Base-by-base conservation (phyloP, 2,329 filamentous ascomycete genomes). In the Drechslerella dactyloides region DNA sequence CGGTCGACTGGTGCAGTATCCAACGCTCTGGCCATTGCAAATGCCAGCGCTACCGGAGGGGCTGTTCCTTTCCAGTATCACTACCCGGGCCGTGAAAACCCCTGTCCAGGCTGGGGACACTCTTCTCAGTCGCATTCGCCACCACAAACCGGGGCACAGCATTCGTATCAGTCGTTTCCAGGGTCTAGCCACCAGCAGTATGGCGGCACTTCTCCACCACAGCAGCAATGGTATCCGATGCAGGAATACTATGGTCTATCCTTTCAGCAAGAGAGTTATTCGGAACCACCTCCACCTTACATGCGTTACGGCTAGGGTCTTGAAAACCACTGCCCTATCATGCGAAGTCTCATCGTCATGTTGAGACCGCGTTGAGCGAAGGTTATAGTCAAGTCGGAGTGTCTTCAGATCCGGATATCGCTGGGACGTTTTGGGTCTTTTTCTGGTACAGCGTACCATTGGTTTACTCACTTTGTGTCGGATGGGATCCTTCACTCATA, bases 51-150 rank as follows among this genome's bases (percentile, higher is more conserved):
- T 1, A 63, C 60, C 10, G 62, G 68, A n/a, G n/a, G n/a, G n/a
- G 68, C 68, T 1, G 53, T 72, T 40, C 68, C 68, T 19, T 23
- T 72, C 10, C 68, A 72, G 19, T 72, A 72, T 11, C 68, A 72
- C 44, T 72, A 65, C 44, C 68, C 60, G 2, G 68, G 60, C 2
- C 58, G 65, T 35, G 44, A 63, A 13, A 58, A 70, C 6, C 68
- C 68, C 21, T 65, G 55, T 33, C 8, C 5, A 11, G 52, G 60
- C 17, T 72, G 68, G 68, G 56, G 33, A n/a, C 24, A 53, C 13
- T n/a, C 46, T 15, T 51, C 59, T n/a, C 66, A 64, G 21, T 40
- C 59, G 2, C 63, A 59, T 23, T 21, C 59, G 8, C 37, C 42
- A 37, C 40, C 54, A 11, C 53, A 57, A 10, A 24, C 59, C 6